Evolutionary conservation across 2,329 filamentous ascomycete genomes (phyloP), one percentile per base, ranked within the genome.

Genomic region (Exophiala sideris): DNA sequence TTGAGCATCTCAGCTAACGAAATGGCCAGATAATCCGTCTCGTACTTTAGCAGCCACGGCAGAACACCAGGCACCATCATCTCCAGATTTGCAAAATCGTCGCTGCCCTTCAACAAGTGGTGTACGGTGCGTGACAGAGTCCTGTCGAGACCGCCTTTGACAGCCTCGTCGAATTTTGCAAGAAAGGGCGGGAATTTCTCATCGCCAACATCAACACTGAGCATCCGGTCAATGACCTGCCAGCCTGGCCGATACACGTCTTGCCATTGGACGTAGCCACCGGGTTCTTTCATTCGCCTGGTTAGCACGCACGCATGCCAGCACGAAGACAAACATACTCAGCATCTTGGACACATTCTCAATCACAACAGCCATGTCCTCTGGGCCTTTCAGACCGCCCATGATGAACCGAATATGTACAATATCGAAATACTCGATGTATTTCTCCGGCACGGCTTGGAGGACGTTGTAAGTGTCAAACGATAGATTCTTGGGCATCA

Each of bases 401-500:
- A 20, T 20, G 2, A 44, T 20, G 2, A 54, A 40, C 5, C 52
- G 52, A 32, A 50, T 18, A 29, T 55, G 51, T 20, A 57, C 47
- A 24, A 55, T 45, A 45, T 56, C 54, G 21, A 56, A 56, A n/a
- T 33, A 24, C 6, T 34, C 50, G 8, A 44, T n/a, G 18, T 35
- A 48, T 20, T 41, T 12, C 3, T 56, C 50, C 5, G 49, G 45
- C 45, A 45, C 34, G 8, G 40, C 39, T 4, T 49, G 33, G 21
- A 50, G 45, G n/a, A 45, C 39, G 24, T 56, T 42, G 10, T 49
- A 45, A 7, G 45, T 34, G 10, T 56, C 49, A 20, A 56, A 50
- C 9, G 32, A 16, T 14, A 56, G 35, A 34, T 49, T 56, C 14
- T 35, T 42, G 10, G 54, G 49, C 29, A 29, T 45, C 5, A 44